Percentiles rank a stretch among this genome's conserved stretches.
Evolutionary conservation across 257 asterid species (phyloP).

Genomic region (Eustoma russellianum): DNA sequence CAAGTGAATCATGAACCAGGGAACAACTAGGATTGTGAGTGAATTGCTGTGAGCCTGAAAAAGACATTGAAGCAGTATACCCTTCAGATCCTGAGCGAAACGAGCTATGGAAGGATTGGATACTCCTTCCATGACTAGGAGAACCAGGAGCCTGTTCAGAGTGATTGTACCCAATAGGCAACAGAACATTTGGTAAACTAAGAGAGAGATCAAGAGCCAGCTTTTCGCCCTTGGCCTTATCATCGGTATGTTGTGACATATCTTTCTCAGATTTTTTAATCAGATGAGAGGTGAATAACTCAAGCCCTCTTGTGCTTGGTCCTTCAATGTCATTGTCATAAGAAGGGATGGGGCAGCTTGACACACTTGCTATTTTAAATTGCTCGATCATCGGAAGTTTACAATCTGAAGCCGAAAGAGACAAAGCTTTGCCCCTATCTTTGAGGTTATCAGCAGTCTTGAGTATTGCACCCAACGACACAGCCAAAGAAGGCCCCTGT

Average conservation of each 20-base stretch:
- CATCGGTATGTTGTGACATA: constrained; percentile 25
- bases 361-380: constrained; percentile 38
- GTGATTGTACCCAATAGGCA: constrained; percentile 63
- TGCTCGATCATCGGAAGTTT: constrained; percentile 22
- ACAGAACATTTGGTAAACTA: constrained; percentile 87
- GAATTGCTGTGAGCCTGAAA: constrained; percentile 92
- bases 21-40: constrained; percentile 98
- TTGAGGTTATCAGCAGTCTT: constrained; percentile 30
- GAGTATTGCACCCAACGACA: constrained; percentile 21
- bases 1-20: constrained; percentile 55
- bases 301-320: constrained; percentile 66
- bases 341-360: constrained; percentile 24
- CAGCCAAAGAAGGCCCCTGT: constrained; percentile 27
- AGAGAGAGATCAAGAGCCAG: constrained; percentile 91
- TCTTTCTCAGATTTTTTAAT: constrained; percentile 52
- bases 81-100: constrained; percentile 79
- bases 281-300: constrained; percentile 70
- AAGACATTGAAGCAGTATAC: constrained; percentile 83
- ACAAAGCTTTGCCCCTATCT: constrained; percentile 70
- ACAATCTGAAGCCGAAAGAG: constrained; percentile 27
- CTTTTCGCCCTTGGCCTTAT: constrained; percentile 64
- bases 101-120: constrained; percentile 81
- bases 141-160: constrained; percentile 59
- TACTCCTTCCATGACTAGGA: constrained; percentile 81
- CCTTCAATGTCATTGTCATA: constrained; percentile 56